A percentile compares a stretch with the other conserved stretches of the same genome.
Conservation (phyloP, 257 asterid genomes). For the Solanum bukasovii region DNA sequence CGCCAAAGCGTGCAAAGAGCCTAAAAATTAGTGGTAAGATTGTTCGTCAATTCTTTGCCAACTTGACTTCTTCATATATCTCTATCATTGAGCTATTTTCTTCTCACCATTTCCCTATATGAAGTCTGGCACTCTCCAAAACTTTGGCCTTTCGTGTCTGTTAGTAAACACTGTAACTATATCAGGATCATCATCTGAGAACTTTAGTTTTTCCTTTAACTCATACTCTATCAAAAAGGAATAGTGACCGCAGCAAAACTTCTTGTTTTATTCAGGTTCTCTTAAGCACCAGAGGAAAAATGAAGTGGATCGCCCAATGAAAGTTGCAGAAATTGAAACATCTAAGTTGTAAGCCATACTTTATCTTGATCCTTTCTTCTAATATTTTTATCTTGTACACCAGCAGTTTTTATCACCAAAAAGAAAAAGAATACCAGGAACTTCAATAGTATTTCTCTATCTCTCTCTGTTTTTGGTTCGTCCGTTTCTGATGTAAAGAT, state of each 20-base stretch:
- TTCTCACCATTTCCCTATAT: not conserved
- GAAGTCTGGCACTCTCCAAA: not conserved
- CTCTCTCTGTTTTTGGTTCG: no score
- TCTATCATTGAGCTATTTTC: not conserved
- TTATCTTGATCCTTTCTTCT: not conserved
- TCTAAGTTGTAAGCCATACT: conserved; percentile 57
- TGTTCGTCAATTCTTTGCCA: not conserved
- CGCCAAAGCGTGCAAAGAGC: conserved; percentile 65
- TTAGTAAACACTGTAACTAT: not conserved
- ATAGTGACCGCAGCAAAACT: not conserved
- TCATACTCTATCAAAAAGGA: not conserved
- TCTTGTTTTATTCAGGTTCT: conserved; percentile 37
- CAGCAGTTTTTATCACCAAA: no score
- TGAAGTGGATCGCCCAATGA: conserved; percentile 53
- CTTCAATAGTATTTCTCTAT: no score
- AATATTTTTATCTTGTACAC: not conserved
- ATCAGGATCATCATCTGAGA: not conserved
- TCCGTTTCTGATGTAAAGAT: no score
- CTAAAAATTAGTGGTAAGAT: conserved; percentile 61
- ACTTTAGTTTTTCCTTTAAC: not conserved
- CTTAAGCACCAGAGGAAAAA: conserved; percentile 76
- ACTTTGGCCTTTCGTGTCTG: not conserved
- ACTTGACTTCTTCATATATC: not conserved
- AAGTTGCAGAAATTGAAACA: conserved; percentile 53
- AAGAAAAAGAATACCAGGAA: no score